A percentile compares a stretch with the other conserved stretches of the same genome.
These are phyloP conservation scores for Ogataea ganodermae DNA, from an alignment of 805 yeast genomes.

Conservation along the genomic window DNA sequence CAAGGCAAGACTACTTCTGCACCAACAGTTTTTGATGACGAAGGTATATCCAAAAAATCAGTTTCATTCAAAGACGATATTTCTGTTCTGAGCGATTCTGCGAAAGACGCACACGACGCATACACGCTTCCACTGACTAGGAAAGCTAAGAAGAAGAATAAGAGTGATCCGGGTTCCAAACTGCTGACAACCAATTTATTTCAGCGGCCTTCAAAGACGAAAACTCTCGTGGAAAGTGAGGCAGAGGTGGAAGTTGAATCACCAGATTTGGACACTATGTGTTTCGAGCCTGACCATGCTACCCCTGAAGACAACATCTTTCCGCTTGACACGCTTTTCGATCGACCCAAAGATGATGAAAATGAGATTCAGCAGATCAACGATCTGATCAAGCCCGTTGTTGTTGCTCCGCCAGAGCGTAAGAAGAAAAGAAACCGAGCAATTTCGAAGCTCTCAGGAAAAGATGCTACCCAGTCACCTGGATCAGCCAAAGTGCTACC, in stretches of 20 bases:
- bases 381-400: neutral
- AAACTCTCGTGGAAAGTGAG: neutral
- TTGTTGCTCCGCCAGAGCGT: neutral
- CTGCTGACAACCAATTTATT: slow-evolving; percentile 12
- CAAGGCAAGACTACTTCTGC: slow-evolving; percentile 9
- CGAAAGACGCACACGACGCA: slow-evolving; percentile 7
- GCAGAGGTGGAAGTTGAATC: slow-evolving; percentile 1
- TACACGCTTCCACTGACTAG: slow-evolving; percentile 8
- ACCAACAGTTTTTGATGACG: slow-evolving; percentile 11
- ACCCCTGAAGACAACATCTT: slow-evolving; percentile 20
- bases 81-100: slow-evolving; percentile 15
- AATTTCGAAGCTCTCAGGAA: neutral
- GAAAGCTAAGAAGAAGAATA: slow-evolving; percentile 4
- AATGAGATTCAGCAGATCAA: neutral
- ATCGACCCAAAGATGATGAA: neutral
- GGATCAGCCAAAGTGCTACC: neutral
- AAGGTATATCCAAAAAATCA: slow-evolving; percentile 17
- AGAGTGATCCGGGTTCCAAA: slow-evolving; percentile 11
- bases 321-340: slow-evolving; percentile 14
- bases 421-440: neutral
- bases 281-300: slow-evolving; percentile 27
- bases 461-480: neutral
- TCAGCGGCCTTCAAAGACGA: slow-evolving; percentile 6
- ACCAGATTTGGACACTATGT: slow-evolving; percentile 13
- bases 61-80: slow-evolving; percentile 24